phyloP scores from a whole-genome alignment of 805 yeast genomes.

The Candida vaughaniae region DNA sequence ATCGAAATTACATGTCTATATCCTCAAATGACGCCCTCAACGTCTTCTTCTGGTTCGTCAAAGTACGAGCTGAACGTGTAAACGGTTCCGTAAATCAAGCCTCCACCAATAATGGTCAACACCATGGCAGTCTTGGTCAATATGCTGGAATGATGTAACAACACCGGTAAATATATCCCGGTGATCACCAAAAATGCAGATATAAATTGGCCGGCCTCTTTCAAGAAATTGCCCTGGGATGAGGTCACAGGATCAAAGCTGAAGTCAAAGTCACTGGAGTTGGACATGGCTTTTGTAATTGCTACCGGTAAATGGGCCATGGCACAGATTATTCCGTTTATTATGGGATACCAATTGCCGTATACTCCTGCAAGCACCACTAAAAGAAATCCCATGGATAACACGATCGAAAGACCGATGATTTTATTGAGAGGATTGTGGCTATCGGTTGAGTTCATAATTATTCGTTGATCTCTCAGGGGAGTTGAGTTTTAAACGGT shows the following conservation, averaged over 20 bases:
- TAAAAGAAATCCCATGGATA: slow-evolving; percentile 87
- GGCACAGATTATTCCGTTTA: slow-evolving; percentile 50
- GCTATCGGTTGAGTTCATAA: slow-evolving; percentile 23
- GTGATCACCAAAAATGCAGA: slow-evolving; percentile 76
- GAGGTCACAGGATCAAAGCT: slow-evolving; percentile 38
- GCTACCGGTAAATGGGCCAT: slow-evolving; percentile 40
- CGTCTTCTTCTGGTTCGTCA: slow-evolving; percentile 39
- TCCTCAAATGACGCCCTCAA: slow-evolving; percentile 9
- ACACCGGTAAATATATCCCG: slow-evolving; percentile 70
- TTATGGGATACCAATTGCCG: slow-evolving; percentile 88
- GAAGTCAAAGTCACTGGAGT: slow-evolving; percentile 41
- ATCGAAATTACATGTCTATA: too few relatives aligned
- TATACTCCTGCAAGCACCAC: slow-evolving; percentile 84
- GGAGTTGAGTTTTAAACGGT: neutral
- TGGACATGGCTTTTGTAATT: slow-evolving; percentile 30
- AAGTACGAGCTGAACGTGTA: slow-evolving; percentile 80
- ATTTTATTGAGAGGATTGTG: slow-evolving; percentile 70
- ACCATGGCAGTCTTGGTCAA: slow-evolving; percentile 68
- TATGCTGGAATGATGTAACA: slow-evolving; percentile 72
- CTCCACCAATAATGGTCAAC: slow-evolving; percentile 84
- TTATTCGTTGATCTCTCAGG: too few relatives aligned
- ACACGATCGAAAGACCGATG: slow-evolving; percentile 69
- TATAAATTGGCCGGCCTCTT: slow-evolving; percentile 75
- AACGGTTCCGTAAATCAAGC: slow-evolving; percentile 77
- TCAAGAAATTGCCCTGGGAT: slow-evolving; percentile 39